phyloP scores from a whole-genome alignment of 805 yeast species.

The Yarrowia porcina region DNA sequence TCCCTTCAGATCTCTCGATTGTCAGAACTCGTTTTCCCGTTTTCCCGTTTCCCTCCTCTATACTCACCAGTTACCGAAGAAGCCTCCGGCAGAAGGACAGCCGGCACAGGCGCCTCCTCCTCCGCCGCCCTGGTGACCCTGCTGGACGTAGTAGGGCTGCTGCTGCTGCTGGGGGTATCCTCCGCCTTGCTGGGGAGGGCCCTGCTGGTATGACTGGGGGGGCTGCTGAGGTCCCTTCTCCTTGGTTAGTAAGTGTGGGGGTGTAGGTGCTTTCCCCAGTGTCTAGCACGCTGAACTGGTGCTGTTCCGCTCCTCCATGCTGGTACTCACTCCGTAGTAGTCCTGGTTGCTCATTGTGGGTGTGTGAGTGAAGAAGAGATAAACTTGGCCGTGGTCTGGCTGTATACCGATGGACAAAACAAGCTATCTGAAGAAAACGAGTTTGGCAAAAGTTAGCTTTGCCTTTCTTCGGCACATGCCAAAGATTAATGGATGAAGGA shows the following conservation, averaged over 20 bases:
- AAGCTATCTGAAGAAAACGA: not conserved
- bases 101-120: constrained; percentile 9
- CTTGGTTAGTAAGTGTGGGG: not conserved
- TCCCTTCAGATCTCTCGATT: no score
- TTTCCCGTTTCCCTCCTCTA: not conserved
- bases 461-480: constrained; percentile 19
- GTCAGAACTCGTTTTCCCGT: not conserved
- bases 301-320: no score
- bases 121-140: not conserved
- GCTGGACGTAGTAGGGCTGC: constrained; percentile 25
- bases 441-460: constrained; percentile 21
- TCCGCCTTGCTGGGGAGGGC: constrained; percentile 17
- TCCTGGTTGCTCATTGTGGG: constrained; percentile 24
- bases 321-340: constrained; percentile 15
- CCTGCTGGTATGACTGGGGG: constrained; percentile 24
- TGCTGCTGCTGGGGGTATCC: constrained; percentile 18
- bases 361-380: constrained; percentile 4
- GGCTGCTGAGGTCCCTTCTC: constrained; percentile 24
- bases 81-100: not conserved
- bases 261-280: no score
- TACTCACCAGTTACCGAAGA: constrained; percentile 17
- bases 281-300: no score
- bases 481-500: not conserved
- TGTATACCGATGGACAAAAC: constrained; percentile 9
- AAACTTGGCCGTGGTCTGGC: not conserved